These are phyloP conservation scores for Hysterangium stoloniferum DNA, from an alignment of 768 basidiomycete species.

Conservation along the genomic window DNA sequence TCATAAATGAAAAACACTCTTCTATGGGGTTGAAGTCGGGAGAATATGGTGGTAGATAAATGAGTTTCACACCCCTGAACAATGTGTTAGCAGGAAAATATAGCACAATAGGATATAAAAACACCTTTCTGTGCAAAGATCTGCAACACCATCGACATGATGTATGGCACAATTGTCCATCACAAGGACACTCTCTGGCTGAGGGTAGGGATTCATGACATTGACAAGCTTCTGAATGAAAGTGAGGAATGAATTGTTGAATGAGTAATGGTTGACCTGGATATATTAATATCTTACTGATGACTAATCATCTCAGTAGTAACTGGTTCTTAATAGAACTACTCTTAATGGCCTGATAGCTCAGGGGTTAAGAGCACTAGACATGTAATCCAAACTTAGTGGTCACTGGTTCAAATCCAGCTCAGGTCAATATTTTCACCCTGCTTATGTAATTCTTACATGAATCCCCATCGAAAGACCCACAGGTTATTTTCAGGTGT, in stretches of 20 bases:
- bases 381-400: too few species aligned
- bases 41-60: constrained; percentile 21
- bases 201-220: constrained; percentile 31
- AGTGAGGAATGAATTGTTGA: constrained; percentile 21
- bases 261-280: constrained; percentile 24
- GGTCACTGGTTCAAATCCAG: too few species aligned
- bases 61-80: constrained; percentile 7
- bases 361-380: too few species aligned
- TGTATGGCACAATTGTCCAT: constrained; percentile 35
- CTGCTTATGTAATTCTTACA: too few species aligned
- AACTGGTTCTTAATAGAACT: too few species aligned
- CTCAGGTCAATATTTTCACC: too few species aligned
- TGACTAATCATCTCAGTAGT: too few species aligned
- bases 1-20: constrained; percentile 23
- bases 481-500: constrained; percentile 21
- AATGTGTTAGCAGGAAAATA: too few species aligned
- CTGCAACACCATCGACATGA: constrained; percentile 20
- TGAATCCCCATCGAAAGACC: constrained; percentile 26
- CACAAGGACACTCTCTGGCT: constrained; percentile 28
- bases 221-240: constrained; percentile 29
- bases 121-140: constrained; percentile 26
- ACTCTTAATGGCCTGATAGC: too few species aligned
- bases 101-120: constrained; percentile 1
- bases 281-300: too few species aligned
- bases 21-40: constrained; percentile 26